These are phyloP conservation scores for Dictyostelium capitatum DNA, from an alignment of 78 protist species.

Conservation along the genomic window DNA sequence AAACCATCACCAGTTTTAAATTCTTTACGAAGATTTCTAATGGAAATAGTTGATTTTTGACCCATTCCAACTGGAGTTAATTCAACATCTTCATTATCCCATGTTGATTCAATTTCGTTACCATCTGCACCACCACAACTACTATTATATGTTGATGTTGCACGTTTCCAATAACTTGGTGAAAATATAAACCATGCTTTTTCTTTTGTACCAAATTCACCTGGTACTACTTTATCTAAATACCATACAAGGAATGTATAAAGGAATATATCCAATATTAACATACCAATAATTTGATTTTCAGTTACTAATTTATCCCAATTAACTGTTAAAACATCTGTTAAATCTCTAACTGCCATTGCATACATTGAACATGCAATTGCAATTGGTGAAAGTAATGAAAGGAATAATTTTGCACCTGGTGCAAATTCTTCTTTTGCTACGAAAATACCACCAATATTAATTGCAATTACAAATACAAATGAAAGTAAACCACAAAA, in stretches of 20 bases:
- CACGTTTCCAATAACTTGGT: constrained; percentile 19
- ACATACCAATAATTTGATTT: constrained; percentile 38
- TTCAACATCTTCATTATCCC: constrained; percentile 35
- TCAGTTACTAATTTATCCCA: not conserved
- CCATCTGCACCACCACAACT: not conserved
- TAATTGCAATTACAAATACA: not conserved
- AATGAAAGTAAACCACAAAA: constrained; percentile 55
- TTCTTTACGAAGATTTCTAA: constrained; percentile 41
- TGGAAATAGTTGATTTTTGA: constrained; percentile 27
- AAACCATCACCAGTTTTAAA: constrained; percentile 59
- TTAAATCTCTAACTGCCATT: constrained; percentile 23
- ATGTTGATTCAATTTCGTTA: constrained; percentile 20
- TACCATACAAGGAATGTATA: constrained; percentile 66
- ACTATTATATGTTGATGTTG: not conserved
- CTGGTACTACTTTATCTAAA: constrained; percentile 34
- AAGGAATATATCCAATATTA: constrained; percentile 39
- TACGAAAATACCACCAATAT: constrained; percentile 63
- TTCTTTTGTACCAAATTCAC: constrained; percentile 50
- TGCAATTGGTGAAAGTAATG: constrained; percentile 62
- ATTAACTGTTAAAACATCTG: not conserved
- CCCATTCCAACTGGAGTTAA: constrained; percentile 15
- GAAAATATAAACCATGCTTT: constrained; percentile 19
- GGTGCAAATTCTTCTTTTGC: constrained; percentile 33
- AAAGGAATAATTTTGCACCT: constrained; percentile 23
- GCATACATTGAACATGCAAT: constrained; percentile 35